Conservation (phyloP, 2,329 filamentous ascomycete genomes). For the Scorias spongiosa region DNA sequence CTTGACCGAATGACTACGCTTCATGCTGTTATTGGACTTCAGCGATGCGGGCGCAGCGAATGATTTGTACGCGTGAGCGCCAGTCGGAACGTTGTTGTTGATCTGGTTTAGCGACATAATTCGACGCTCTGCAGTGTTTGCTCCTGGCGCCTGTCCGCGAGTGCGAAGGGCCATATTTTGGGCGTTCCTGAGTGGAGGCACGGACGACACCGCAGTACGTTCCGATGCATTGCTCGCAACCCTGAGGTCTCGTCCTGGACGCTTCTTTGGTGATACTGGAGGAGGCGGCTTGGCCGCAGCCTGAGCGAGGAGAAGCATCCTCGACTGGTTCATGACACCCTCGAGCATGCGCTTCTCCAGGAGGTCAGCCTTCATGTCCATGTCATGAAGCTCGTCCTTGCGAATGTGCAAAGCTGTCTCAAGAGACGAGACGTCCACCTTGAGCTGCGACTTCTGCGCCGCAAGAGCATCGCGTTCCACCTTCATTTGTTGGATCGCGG, state of each 20-base stretch:
- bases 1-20: conserved; percentile 24
- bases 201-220: conserved; percentile 24
- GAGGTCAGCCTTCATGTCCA: conserved; percentile 77
- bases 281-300: conserved; percentile 23
- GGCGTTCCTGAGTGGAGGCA: conserved; percentile 15
- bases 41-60: conserved; percentile 15
- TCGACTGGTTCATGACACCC: conserved; percentile 90
- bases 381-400: conserved; percentile 76
- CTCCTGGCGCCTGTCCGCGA: conserved; percentile 26
- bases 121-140: conserved; percentile 39
- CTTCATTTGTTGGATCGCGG: conserved; percentile 43
- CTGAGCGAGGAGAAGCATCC: conserved; percentile 70
- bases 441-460: conserved; percentile 63
- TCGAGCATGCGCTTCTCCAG: conserved; percentile 88
- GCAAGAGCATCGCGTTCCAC: conserved; percentile 60
- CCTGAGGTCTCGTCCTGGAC: conserved; percentile 25
- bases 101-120: conserved; percentile 89
- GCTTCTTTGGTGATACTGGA: conserved; percentile 19
- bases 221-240: conserved; percentile 23
- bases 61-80: conserved; percentile 19
- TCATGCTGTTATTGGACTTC: conserved; percentile 12
- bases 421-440: conserved; percentile 75
- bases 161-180: conserved; percentile 35
- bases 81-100: conserved; percentile 51
- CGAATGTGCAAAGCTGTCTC: conserved; percentile 82